Evolutionary conservation across 177 flowering plant species (phyloP).

Genomic region (Vitis hybrid): DNA sequence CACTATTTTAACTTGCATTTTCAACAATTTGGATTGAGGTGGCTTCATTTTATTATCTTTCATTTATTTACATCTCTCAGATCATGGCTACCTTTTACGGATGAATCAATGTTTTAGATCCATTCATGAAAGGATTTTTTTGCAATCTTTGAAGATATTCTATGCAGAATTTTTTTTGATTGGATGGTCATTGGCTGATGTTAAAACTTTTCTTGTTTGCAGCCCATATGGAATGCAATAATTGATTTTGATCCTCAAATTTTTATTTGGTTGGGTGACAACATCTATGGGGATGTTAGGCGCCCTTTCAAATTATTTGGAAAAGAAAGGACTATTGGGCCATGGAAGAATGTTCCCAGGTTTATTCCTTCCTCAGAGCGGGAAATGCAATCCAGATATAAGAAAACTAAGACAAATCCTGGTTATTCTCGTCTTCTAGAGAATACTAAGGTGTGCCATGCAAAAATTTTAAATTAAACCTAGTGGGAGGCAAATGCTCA

Average conservation of each 20-base stretch:
- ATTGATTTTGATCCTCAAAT: slow-evolving; percentile 59
- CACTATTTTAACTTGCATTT: no score
- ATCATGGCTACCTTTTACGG: not conserved
- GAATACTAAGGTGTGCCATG: slow-evolving; percentile 36
- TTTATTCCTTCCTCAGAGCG: slow-evolving; percentile 57
- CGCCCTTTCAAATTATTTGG: slow-evolving; percentile 61
- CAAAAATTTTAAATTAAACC: not conserved
- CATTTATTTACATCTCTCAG: not conserved
- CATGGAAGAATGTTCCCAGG: slow-evolving; percentile 75
- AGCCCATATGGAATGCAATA: slow-evolving; percentile 76
- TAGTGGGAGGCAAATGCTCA: not conserved
- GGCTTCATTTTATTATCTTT: not conserved
- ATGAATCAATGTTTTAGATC: not conserved
- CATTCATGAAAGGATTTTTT: no score
- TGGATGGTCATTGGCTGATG: not conserved
- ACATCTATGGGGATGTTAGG: slow-evolving; percentile 71
- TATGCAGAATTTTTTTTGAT: no score
- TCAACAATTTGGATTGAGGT: no score
- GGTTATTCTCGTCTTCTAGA: slow-evolving; percentile 54
- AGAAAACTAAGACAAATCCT: slow-evolving; percentile 50
- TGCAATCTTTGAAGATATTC: no score
- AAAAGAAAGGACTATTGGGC: slow-evolving; percentile 73
- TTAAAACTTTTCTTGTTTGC: slow-evolving; percentile 19
- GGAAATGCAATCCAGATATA: slow-evolving; percentile 52
- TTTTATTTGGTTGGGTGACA: slow-evolving; percentile 81